phyloP scores from a whole-genome alignment of 2,329 filamentous ascomycete genomes.

The Zelopaecilomyces penicillatus region DNA sequence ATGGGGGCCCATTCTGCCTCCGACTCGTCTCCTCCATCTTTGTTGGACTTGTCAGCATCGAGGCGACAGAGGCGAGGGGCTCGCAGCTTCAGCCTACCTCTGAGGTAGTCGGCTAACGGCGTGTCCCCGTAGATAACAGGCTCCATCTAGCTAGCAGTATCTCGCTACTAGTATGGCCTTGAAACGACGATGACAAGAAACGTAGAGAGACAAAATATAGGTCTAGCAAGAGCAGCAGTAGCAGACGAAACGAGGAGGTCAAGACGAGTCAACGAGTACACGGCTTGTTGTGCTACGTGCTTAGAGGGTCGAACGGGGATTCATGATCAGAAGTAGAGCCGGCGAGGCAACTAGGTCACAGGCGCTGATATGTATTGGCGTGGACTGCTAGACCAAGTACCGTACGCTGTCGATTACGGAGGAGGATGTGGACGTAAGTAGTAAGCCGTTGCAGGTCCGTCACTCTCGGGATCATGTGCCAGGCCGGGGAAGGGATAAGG shows the following conservation, averaged over 20 bases:
- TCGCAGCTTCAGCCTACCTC: conserved; percentile 48
- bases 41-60: conserved; percentile 2
- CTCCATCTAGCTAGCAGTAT: conserved; percentile 51
- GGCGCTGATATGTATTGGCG: too few species aligned
- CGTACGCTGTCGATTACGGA: too few species aligned
- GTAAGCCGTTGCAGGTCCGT: too few species aligned
- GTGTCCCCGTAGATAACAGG: conserved; percentile 78
- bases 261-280: background rate
- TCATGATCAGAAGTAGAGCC: conserved; percentile 3
- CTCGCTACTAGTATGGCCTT: conserved; percentile 1
- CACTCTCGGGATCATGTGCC: conserved; percentile 5
- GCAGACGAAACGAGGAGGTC: too few species aligned
- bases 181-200: background rate
- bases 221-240: too few species aligned
- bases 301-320: background rate
- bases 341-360: background rate
- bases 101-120: conserved; percentile 80
- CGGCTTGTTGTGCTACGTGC: conserved; percentile 1
- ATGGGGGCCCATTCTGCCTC: conserved; percentile 38
- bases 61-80: conserved; percentile 1
- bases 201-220: too few species aligned
- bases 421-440: too few species aligned
- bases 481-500: background rate
- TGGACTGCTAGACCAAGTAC: too few species aligned
- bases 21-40: conserved; percentile 41